phyloP scores from a whole-genome alignment of 2,329 filamentous ascomycete species.

The Claviceps fusiformis region DNA sequence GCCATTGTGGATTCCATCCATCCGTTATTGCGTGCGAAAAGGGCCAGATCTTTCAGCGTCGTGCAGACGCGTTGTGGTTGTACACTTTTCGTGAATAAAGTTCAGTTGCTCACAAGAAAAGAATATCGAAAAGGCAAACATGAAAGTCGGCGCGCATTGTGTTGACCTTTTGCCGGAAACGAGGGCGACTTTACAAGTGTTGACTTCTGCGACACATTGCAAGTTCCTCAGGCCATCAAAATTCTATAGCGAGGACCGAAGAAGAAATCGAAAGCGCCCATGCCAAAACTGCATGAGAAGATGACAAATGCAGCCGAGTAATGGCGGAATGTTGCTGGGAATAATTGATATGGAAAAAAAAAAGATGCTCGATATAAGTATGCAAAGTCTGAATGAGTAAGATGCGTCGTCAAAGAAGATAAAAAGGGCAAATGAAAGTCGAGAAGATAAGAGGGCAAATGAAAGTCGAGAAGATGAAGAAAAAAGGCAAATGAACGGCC shows the following conservation, averaged over 20 bases:
- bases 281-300: slow-evolving; percentile 3
- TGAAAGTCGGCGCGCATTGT: not conserved
- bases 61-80: slow-evolving; percentile 9
- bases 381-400: not conserved
- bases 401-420: not conserved
- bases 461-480: not conserved
- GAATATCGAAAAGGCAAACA: not conserved
- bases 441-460: not conserved
- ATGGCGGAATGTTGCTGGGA: slow-evolving; percentile 2
- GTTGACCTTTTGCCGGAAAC: slow-evolving; percentile 9
- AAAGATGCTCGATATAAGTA: not conserved
- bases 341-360: not conserved
- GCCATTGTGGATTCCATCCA: not conserved
- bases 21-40: not conserved
- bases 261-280: slow-evolving; percentile 9
- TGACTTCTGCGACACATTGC: not conserved
- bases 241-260: slow-evolving; percentile 6
- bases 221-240: not conserved
- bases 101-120: not conserved
- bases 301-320: not conserved
- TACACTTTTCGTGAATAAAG: not conserved
- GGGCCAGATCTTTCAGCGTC: not conserved
- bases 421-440: not conserved
- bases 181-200: not conserved
- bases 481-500: not conserved